phyloP scores from a whole-genome alignment of 495 filamentous ascomycete species.

The Penicillium argentinense region DNA sequence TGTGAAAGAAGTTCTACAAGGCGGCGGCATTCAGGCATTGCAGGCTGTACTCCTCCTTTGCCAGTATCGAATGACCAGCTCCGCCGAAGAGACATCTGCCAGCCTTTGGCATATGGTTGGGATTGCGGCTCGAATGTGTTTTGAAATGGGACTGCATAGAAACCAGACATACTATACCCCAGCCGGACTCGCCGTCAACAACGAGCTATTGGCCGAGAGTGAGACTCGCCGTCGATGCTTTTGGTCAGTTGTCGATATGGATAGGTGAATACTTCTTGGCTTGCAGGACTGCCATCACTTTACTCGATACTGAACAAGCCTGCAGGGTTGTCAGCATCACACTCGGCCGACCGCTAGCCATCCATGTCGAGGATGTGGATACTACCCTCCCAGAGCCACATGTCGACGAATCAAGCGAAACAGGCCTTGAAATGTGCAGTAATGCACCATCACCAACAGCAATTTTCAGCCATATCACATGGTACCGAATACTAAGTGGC shows the following conservation, averaged over 20 bases:
- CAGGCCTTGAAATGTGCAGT: not conserved
- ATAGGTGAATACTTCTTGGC: too few species aligned
- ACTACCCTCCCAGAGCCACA: conserved; percentile 17
- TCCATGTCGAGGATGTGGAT: conserved; percentile 22
- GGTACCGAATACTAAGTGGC: conserved; percentile 21
- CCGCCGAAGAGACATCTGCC: conserved; percentile 22
- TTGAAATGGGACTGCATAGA: conserved; percentile 28
- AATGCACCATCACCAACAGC: conserved; percentile 7
- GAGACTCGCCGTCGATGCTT: conserved; percentile 26
- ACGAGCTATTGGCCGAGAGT: not conserved
- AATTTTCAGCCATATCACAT: conserved; percentile 22
- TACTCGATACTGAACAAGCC: too few species aligned
- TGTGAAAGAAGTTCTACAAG: conserved; percentile 14
- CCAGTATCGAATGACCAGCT: conserved; percentile 26
- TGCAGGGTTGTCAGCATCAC: conserved; percentile 28
- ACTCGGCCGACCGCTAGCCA: conserved; percentile 24
- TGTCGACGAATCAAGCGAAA: conserved; percentile 1
- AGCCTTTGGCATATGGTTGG: conserved; percentile 32
- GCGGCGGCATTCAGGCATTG: conserved; percentile 14
- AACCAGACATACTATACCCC: conserved; percentile 13
- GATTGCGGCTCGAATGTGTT: conserved; percentile 23
- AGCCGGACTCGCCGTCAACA: not conserved
- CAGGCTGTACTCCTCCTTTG: conserved; percentile 28
- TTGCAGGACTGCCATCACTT: too few species aligned
- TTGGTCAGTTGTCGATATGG: conserved; percentile 26